These are phyloP conservation scores for Coccomyxa sp. DNA, from an alignment of 139 green algal species.

Conservation along the genomic window DNA sequence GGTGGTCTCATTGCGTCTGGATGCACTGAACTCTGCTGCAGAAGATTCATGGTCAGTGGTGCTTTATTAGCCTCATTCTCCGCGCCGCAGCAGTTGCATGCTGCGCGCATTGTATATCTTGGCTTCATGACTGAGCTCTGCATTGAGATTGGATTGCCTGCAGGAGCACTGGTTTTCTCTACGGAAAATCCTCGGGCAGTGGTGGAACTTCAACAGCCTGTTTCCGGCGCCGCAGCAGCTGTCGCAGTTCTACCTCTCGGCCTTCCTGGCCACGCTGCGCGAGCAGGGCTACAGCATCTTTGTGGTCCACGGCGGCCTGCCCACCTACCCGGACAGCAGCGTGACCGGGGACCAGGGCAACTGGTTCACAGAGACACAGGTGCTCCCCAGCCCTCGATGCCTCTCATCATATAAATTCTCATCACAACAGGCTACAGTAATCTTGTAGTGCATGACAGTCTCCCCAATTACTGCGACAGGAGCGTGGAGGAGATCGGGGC, in stretches of 20 bases:
- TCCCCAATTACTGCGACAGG: background rate
- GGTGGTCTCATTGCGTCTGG: no score
- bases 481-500: background rate
- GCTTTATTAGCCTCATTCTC: no score
- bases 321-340: background rate
- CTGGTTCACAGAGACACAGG: conserved; percentile 41
- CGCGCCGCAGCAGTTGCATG: no score
- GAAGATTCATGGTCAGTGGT: no score
- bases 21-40: no score
- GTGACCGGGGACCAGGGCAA: conserved; percentile 17
- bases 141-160: no score
- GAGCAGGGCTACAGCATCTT: conserved; percentile 78
- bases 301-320: conserved; percentile 36
- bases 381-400: conserved; percentile 1
- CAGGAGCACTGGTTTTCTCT: conserved; percentile 87
- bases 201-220: conserved; percentile 87
- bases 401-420: background rate
- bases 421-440: background rate
- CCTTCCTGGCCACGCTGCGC: conserved; percentile 60
- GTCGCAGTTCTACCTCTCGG: conserved; percentile 71
- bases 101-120: no score
- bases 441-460: background rate
- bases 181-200: conserved; percentile 34
- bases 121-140: no score
- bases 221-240: conserved; percentile 69